phyloP scores from a whole-genome alignment of 345 rosid genomes.

The Eutrema yunnanense region DNA sequence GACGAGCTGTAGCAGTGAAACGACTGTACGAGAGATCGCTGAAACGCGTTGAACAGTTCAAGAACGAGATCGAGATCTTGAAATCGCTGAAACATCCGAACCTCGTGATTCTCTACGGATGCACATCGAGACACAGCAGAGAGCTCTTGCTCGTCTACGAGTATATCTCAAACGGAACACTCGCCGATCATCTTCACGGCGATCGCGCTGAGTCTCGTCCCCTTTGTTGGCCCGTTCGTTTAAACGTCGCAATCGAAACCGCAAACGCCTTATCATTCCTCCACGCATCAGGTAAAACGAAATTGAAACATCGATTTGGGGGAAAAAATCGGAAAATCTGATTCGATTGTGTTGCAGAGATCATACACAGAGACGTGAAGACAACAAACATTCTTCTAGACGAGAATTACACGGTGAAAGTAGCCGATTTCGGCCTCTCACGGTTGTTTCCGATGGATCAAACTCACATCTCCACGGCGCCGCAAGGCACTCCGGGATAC shows the following conservation, averaged over 20 bases:
- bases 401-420: conserved; percentile 54
- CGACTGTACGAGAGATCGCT: conserved; percentile 61
- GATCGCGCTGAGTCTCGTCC: conserved; percentile 34
- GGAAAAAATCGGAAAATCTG: not conserved
- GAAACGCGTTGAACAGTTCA: conserved; percentile 73
- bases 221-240: conserved; percentile 68
- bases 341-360: conserved; percentile 5
- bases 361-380: conserved; percentile 87
- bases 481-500: conserved; percentile 95
- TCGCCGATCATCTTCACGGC: conserved; percentile 82
- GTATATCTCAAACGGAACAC: conserved; percentile 82
- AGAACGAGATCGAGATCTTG: conserved; percentile 71
- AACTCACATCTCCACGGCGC: conserved; percentile 86
- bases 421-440: conserved; percentile 94
- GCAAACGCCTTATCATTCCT: conserved; percentile 69
- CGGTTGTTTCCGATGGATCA: conserved; percentile 63
- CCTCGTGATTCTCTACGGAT: conserved; percentile 71
- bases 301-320: not conserved
- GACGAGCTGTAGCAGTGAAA: conserved; percentile 77
- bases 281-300: conserved; percentile 36
- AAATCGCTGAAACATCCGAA: conserved; percentile 52
- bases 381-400: conserved; percentile 82
- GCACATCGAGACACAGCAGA: conserved; percentile 68
- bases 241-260: conserved; percentile 74
- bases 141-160: conserved; percentile 87